Conservation (phyloP, 306 rosid species). For the Prunus padus region DNA sequence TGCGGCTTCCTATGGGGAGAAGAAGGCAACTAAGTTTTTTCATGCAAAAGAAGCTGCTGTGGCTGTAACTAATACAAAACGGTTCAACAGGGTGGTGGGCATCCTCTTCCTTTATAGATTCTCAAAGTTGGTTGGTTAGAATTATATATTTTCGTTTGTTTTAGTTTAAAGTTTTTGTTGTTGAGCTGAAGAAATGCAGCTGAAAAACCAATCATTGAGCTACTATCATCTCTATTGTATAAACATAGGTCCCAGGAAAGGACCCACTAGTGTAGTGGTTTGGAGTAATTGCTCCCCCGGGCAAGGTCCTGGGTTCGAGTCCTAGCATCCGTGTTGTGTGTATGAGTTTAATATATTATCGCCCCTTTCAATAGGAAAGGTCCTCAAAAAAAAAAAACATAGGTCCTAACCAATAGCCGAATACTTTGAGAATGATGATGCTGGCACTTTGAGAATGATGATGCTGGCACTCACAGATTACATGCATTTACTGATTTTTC, state of each 20-base stretch:
- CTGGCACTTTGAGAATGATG: slow-evolving; percentile 36
- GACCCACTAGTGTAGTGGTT: no score
- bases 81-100: slow-evolving; percentile 37
- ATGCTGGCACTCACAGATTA: slow-evolving; percentile 43
- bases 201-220: slow-evolving; percentile 35
- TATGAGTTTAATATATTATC: no score
- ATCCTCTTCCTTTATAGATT: slow-evolving; percentile 22
- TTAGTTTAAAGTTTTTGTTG: slow-evolving; percentile 24
- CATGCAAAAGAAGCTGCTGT: slow-evolving; percentile 20
- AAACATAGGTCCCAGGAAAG: slow-evolving; percentile 48
- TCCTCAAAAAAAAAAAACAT: no score
- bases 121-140: slow-evolving; percentile 28
- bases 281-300: no score
- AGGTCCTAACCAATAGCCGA: slow-evolving; percentile 50
- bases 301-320: no score
- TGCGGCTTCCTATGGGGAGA: slow-evolving; percentile 22
- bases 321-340: no score
- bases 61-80: slow-evolving; percentile 26
- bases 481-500: slow-evolving; percentile 26
- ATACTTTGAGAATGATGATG: slow-evolving; percentile 41
- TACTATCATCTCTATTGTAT: slow-evolving; percentile 38
- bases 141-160: slow-evolving; percentile 22
- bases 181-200: slow-evolving; percentile 44
- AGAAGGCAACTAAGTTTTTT: slow-evolving; percentile 9
- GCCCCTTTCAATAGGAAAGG: no score